These are phyloP conservation scores for Mrakia gelida DNA, from an alignment of 768 basidiomycete genomes.

Conservation along the genomic window DNA sequence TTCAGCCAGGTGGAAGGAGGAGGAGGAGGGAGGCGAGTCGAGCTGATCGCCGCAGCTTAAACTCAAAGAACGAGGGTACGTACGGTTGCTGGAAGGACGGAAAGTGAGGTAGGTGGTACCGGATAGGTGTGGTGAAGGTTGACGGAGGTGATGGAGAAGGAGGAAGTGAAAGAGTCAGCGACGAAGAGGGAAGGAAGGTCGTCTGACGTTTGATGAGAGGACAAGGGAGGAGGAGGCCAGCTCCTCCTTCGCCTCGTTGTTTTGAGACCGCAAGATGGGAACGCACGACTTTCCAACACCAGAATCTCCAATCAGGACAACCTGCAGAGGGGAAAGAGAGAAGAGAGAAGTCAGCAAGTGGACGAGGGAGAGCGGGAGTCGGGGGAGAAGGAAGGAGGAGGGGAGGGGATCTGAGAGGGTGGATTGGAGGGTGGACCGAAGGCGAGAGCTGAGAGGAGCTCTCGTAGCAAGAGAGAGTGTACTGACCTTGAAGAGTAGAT, in stretches of 20 bases:
- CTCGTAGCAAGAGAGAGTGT: background rate
- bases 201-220: background rate
- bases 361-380: slow-evolving; percentile 54
- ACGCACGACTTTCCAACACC: slow-evolving; percentile 99
- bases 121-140: background rate
- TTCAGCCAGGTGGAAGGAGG: slow-evolving; percentile 3
- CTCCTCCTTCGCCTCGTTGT: background rate
- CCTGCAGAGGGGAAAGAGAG: slow-evolving; percentile 72
- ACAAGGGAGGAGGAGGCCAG: background rate
- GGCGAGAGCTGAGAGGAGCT: background rate
- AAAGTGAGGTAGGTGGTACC: no score
- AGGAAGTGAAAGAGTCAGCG: background rate
- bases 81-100: slow-evolving; percentile 56
- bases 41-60: background rate
- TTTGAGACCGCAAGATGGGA: background rate
- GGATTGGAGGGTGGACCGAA: background rate
- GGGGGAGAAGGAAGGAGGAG: background rate
- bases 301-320: slow-evolving; percentile 97
- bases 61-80: slow-evolving; percentile 39
- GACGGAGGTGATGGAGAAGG: slow-evolving; percentile 24
- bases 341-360: background rate
- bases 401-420: no score
- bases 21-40: background rate
- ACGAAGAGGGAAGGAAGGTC: background rate
- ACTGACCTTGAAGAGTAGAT: slow-evolving; percentile 10